A percentile compares a stretch with the other conserved stretches of the same genome.
phyloP scores from a whole-genome alignment of 177 flowering plant species.

The Vitis hybrid region DNA sequence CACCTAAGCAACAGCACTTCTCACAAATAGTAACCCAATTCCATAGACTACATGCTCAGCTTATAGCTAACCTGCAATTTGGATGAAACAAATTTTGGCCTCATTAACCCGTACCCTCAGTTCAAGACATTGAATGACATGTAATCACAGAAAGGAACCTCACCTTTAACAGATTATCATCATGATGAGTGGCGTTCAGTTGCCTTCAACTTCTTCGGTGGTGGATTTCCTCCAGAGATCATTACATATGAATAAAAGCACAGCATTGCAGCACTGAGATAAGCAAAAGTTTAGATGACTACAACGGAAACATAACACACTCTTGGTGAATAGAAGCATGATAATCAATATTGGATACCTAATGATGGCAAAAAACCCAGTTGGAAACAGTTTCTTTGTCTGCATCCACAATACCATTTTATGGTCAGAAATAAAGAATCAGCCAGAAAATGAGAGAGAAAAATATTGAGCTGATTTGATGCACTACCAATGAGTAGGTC shows the following conservation, averaged over 20 bases:
- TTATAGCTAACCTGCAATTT: background rate
- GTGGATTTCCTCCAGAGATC: slow-evolving; percentile 94
- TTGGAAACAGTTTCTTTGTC: slow-evolving; percentile 78
- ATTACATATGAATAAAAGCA: slow-evolving; percentile 82
- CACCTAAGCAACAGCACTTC: no score
- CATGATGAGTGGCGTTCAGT: slow-evolving; percentile 28
- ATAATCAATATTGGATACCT: slow-evolving; percentile 43
- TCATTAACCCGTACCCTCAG: slow-evolving; percentile 1
- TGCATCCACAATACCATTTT: slow-evolving; percentile 33
- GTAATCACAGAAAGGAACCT: background rate
- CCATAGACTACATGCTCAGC: background rate
- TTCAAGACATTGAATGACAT: background rate
- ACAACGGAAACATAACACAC: background rate
- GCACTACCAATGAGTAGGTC: slow-evolving; percentile 64
- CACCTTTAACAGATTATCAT: slow-evolving; percentile 8
- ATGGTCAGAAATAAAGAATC: slow-evolving; percentile 6
- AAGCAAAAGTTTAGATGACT: slow-evolving; percentile 6
- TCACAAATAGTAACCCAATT: background rate
- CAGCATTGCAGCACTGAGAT: slow-evolving; percentile 82
- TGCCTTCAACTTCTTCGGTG: slow-evolving; percentile 85
- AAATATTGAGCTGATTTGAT: background rate
- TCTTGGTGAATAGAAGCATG: background rate
- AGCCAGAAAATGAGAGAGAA: background rate
- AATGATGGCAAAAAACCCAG: slow-evolving; percentile 54
- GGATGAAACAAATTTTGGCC: slow-evolving; percentile 3